These are phyloP conservation scores for Ustilago xerochloae DNA, from an alignment of 1,284 basidiomycete genomes.

Conservation along the genomic window DNA sequence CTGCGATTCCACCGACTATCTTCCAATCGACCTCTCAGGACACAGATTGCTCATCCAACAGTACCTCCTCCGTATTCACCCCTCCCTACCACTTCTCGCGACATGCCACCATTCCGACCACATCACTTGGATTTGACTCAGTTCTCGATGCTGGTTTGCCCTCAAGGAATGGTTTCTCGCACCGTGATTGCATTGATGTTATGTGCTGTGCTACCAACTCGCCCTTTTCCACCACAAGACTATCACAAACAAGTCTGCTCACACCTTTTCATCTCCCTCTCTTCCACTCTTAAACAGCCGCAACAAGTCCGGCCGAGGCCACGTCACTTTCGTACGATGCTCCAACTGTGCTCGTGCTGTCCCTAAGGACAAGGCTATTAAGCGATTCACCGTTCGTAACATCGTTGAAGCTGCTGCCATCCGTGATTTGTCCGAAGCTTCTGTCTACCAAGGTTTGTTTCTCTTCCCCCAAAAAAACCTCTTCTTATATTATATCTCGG, in stretches of 20 bases:
- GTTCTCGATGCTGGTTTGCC: too few relatives aligned
- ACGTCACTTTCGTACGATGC: conserved; percentile 93
- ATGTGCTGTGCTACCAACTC: background rate
- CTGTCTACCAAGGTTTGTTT: conserved; percentile 86
- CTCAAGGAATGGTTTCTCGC: too few relatives aligned
- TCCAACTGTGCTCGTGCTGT: conserved; percentile 85
- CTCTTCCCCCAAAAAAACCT: background rate
- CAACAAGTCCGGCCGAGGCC: conserved; percentile 84
- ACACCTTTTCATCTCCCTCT: conserved; percentile 8
- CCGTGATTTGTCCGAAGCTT: conserved; percentile 95
- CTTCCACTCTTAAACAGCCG: conserved; percentile 70
- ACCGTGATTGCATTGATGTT: background rate
- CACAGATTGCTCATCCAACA: too few relatives aligned
- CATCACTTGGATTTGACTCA: too few relatives aligned
- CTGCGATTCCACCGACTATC: too few relatives aligned
- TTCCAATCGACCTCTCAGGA: too few relatives aligned
- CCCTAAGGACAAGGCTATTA: conserved; percentile 93
- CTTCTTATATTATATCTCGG: background rate
- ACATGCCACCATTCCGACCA: too few relatives aligned
- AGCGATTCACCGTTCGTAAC: conserved; percentile 98
- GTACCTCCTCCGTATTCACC: too few relatives aligned
- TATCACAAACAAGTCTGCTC: background rate
- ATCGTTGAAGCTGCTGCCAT: conserved; percentile 99
- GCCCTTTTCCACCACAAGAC: background rate
- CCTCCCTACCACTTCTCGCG: too few relatives aligned